Conservation (phyloP, 2,329 filamentous ascomycete genomes). For the Paracoccidioides lutzii region DNA sequence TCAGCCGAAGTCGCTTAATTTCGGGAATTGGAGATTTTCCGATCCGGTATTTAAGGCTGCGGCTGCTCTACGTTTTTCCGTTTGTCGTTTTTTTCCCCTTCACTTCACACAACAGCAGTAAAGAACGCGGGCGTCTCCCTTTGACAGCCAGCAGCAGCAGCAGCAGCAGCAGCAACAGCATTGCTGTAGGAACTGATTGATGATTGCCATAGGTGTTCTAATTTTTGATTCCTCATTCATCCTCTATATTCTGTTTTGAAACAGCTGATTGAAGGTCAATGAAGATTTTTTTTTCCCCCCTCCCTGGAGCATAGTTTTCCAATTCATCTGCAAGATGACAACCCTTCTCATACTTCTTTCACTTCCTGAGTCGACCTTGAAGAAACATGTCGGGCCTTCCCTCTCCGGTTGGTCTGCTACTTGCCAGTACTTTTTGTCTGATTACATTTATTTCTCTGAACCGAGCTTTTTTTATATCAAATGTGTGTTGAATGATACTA, state of each 20-base stretch:
- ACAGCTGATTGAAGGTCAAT: background rate
- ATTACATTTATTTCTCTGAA: slow-evolving; percentile 19
- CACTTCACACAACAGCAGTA: background rate
- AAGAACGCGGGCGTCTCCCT: background rate
- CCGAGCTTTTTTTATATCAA: background rate
- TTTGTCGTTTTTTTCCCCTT: slow-evolving; percentile 10
- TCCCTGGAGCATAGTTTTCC: background rate
- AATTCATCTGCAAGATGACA: slow-evolving; percentile 43
- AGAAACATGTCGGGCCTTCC: slow-evolving; percentile 47
- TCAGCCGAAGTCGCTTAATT: slow-evolving; percentile 7
- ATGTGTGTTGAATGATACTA: background rate
- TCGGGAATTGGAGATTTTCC: slow-evolving; percentile 5
- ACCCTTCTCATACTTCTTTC: slow-evolving; percentile 48
- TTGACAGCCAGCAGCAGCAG: background rate
- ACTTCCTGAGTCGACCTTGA: slow-evolving; percentile 55
- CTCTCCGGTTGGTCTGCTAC: slow-evolving; percentile 55
- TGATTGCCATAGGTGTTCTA: too few species aligned
- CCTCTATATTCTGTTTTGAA: too few species aligned
- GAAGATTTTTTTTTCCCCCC: background rate
- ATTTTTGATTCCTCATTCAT: too few species aligned
- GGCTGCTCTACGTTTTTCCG: slow-evolving; percentile 6
- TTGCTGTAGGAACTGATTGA: too few species aligned
- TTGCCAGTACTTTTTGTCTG: slow-evolving; percentile 61
- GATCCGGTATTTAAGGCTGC: background rate
- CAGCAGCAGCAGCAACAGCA: background rate